Evolutionary conservation across 2,329 filamentous ascomycete genomes (phyloP).

Genomic region (Mariannaea elegans): DNA sequence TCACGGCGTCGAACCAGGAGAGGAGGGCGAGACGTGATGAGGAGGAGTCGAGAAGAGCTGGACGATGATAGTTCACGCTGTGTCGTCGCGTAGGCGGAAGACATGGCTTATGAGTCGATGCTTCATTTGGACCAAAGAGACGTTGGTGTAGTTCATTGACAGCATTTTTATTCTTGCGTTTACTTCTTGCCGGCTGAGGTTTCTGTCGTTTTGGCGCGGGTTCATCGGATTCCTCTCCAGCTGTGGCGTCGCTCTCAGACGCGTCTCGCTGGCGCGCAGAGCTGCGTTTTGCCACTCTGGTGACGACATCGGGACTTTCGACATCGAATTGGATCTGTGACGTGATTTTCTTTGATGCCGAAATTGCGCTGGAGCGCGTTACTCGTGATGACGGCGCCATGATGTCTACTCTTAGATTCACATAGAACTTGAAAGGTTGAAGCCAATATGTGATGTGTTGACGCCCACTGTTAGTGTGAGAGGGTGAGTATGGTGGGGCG

Average conservation of each 20-base stretch:
- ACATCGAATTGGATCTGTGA: conserved; percentile 29
- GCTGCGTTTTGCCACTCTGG: conserved; percentile 24
- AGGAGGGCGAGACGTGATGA: conserved; percentile 51
- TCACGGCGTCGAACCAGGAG: conserved; percentile 60
- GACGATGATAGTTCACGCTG: conserved; percentile 56
- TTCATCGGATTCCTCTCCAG: conserved; percentile 26
- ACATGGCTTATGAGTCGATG: conserved; percentile 19
- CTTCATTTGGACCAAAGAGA: conserved; percentile 25
- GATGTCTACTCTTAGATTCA: conserved; percentile 3
- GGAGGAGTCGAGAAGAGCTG: conserved; percentile 54
- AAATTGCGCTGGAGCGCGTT: conserved; percentile 32
- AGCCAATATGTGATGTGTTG: not conserved
- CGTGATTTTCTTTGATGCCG: conserved; percentile 32
- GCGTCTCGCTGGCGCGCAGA: conserved; percentile 28
- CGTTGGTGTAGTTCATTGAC: conserved; percentile 25
- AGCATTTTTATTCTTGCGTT: conserved; percentile 23
- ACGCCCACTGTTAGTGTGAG: not conserved
- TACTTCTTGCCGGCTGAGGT: conserved; percentile 26
- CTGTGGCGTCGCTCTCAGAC: conserved; percentile 34
- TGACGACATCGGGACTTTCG: conserved; percentile 1
- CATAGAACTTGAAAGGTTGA: not conserved
- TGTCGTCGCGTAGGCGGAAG: conserved; percentile 44
- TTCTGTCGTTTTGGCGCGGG: conserved; percentile 35
- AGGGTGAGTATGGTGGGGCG: not conserved
- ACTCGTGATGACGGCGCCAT: conserved; percentile 21